A percentile compares a stretch with the other conserved stretches of the same genome.
Evolutionary conservation across 805 yeast genomes (phyloP).

Genomic region (Candida verbasci): DNA sequence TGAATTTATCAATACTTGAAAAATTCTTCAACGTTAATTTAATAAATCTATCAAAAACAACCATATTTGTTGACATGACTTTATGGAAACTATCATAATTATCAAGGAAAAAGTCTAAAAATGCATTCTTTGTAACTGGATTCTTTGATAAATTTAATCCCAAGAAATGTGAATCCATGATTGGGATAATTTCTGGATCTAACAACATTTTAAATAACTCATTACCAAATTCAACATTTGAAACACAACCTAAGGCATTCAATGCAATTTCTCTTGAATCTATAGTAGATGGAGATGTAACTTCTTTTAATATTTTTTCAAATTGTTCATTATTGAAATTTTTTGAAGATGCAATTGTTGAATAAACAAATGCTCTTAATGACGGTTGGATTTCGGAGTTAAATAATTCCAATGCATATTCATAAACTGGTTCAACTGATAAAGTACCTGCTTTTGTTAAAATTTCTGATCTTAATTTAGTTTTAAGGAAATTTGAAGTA

Average conservation of each 20-base stretch:
- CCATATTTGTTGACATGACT: conserved; percentile 46
- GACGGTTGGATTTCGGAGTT: conserved; percentile 37
- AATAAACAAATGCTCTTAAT: conserved; percentile 39
- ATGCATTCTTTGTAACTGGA: conserved; percentile 33
- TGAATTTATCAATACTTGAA: conserved; percentile 28
- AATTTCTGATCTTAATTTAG: conserved; percentile 34
- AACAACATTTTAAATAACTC: conserved; percentile 37
- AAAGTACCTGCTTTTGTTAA: conserved; percentile 38
- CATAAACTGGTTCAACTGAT: conserved; percentile 33
- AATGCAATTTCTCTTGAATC: conserved; percentile 59
- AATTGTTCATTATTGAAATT: conserved; percentile 28
- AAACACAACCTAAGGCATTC: conserved; percentile 47
- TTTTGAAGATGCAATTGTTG: conserved; percentile 38
- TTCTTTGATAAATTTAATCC: conserved; percentile 46
- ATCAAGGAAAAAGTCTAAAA: conserved; percentile 47
- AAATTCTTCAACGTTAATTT: conserved; percentile 37
- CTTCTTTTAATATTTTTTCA: conserved; percentile 42
- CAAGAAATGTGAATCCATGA: conserved; percentile 57
- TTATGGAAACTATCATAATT: conserved; percentile 44
- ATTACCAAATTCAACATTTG: conserved; percentile 31
- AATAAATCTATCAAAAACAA: conserved; percentile 46
- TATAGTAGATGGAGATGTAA: conserved; percentile 45
- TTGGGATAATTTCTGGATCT: conserved; percentile 42
- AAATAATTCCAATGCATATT: conserved; percentile 28
- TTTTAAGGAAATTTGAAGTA: conserved; percentile 22